Percentiles rank a stretch among this genome's conserved stretches.
These are phyloP conservation scores for Chaetomidium leptoderma DNA, from an alignment of 495 filamentous ascomycete genomes.

Conservation along the genomic window DNA sequence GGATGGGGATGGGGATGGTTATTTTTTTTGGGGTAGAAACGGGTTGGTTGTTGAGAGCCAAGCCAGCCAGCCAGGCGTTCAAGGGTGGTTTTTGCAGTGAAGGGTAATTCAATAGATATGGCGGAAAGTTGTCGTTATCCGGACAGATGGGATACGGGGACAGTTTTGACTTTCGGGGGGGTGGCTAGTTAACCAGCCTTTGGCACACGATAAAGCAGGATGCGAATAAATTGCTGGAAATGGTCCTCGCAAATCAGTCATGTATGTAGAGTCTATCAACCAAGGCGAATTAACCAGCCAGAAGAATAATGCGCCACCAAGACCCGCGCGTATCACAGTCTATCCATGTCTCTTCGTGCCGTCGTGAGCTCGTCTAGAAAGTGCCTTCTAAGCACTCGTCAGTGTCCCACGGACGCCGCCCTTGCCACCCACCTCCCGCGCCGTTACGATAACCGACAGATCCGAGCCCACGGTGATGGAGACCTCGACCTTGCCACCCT, in stretches of 20 bases:
- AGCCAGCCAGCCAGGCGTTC: no score
- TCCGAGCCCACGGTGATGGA: conserved; percentile 80
- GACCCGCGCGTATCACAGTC: background rate
- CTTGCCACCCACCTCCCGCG: conserved; percentile 80
- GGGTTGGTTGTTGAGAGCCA: background rate
- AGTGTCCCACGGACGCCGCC: conserved; percentile 74
- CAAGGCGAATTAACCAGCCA: background rate
- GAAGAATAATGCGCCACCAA: background rate
- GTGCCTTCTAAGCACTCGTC: conserved; percentile 20
- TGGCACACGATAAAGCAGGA: background rate
- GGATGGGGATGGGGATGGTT: background rate
- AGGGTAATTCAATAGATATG: no score
- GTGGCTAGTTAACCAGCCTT: no score
- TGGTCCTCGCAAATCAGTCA: conserved; percentile 2
- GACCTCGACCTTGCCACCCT: conserved; percentile 87
- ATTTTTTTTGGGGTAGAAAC: background rate
- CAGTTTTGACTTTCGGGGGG: no score
- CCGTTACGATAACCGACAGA: conserved; percentile 69
- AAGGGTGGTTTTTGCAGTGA: no score
- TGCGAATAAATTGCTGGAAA: background rate
- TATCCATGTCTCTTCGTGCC: background rate
- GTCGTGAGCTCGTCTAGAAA: background rate
- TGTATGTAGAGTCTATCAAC: conserved; percentile 14
- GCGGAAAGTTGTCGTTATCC: no score
- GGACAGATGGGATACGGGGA: background rate